Percentiles rank a stretch among this genome's conserved stretches.
Conservation (phyloP, 2,329 filamentous ascomycete species). For the Parafenestella ontariensis region DNA sequence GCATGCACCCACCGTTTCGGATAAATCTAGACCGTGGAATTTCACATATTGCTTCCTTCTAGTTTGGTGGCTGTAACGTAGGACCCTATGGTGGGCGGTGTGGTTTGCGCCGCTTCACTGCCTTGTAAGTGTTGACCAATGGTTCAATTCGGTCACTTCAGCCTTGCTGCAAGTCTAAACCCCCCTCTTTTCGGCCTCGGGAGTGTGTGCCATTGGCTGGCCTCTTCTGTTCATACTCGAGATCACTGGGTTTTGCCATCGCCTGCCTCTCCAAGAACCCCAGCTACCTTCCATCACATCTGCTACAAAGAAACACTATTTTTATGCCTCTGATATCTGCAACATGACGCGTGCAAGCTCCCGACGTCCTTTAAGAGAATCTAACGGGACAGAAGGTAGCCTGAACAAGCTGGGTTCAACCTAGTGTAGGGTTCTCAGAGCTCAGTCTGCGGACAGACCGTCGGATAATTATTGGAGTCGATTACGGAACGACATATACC, state of each 20-base stretch:
- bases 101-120: neutral
- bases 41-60: neutral
- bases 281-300: no score
- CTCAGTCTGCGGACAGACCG: neutral
- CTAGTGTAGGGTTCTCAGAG: neutral
- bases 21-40: neutral
- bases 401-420: neutral
- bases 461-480: constrained; percentile 1
- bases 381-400: neutral
- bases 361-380: neutral
- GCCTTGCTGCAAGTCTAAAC: neutral
- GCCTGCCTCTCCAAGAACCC: neutral
- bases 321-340: neutral
- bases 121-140: neutral
- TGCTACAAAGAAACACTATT: no score
- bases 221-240: neutral
- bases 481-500: constrained; percentile 2
- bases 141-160: neutral
- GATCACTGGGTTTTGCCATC: neutral
- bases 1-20: neutral
- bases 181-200: neutral
- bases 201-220: no score
- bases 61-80: neutral
- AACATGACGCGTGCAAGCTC: neutral
- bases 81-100: neutral